phyloP scores from a whole-genome alignment of 352 stramenopile genomes.

The Phytophthora crassamura region DNA sequence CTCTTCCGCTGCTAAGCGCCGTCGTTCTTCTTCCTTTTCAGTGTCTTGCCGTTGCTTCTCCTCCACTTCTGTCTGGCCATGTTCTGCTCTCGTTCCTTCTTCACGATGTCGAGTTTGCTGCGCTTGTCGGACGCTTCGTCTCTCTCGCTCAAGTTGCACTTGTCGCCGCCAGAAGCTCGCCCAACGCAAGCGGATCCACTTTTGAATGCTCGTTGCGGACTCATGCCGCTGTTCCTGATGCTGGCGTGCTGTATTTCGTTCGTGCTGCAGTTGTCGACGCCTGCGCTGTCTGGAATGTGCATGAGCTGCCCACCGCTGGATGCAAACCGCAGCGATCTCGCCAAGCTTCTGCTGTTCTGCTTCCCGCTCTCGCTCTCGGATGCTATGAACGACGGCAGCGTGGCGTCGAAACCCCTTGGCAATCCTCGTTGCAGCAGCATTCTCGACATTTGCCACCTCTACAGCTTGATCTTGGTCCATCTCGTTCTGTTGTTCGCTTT shows the following conservation, averaged over 20 bases:
- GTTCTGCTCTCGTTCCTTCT: slow-evolving; percentile 14
- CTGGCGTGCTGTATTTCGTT: slow-evolving; percentile 12
- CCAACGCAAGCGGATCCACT: slow-evolving; percentile 37
- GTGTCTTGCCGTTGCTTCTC: slow-evolving; percentile 12
- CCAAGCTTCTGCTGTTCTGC: slow-evolving; percentile 11
- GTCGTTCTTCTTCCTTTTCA: slow-evolving; percentile 5
- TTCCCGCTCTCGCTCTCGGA: slow-evolving; percentile 8
- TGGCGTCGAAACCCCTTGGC: slow-evolving; percentile 36
- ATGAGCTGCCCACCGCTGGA: slow-evolving; percentile 54
- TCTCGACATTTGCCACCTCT: slow-evolving; percentile 8
- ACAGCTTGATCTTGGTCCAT: neutral
- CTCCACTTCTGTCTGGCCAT: slow-evolving; percentile 10
- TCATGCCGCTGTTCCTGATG: slow-evolving; percentile 14
- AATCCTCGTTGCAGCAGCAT: slow-evolving; percentile 40
- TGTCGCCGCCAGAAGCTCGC: slow-evolving; percentile 35
- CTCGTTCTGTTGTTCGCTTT: slow-evolving; percentile 4
- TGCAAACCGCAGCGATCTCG: slow-evolving; percentile 31
- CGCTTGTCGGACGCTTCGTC: slow-evolving; percentile 2
- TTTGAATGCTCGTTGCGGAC: slow-evolving; percentile 27
- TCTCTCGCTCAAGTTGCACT: slow-evolving; percentile 25
- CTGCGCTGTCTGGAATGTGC: slow-evolving; percentile 35
- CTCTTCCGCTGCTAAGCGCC: slow-evolving; percentile 2
- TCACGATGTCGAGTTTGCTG: neutral
- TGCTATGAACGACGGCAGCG: slow-evolving; percentile 1
- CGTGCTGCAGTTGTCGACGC: slow-evolving; percentile 2